A percentile compares a stretch with the other conserved stretches of the same genome.
These are phyloP conservation scores for Ophiostoma perfectum DNA, from an alignment of 2,329 filamentous ascomycete genomes.

Conservation along the genomic window DNA sequence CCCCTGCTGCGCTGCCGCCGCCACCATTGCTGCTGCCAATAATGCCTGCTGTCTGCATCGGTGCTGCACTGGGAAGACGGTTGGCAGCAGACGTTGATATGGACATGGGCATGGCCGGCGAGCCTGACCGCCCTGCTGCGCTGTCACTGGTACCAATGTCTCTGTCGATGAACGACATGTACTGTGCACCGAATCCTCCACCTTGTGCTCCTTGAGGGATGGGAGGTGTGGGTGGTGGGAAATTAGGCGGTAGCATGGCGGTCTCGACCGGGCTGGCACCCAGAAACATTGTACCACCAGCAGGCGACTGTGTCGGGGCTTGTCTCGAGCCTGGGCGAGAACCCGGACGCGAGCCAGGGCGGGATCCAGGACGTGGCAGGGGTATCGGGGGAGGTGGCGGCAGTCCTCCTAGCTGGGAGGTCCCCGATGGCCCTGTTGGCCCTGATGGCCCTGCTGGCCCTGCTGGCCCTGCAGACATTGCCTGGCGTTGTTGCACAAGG, in stretches of 20 bases:
- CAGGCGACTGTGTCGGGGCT: constrained; percentile 34
- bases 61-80: neutral
- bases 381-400: constrained; percentile 10
- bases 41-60: constrained; percentile 12
- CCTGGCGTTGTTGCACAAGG: constrained; percentile 41
- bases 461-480: constrained; percentile 33
- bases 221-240: constrained; percentile 35
- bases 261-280: constrained; percentile 29
- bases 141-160: neutral
- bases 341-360: constrained; percentile 22
- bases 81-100: constrained; percentile 8
- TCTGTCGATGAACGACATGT: neutral
- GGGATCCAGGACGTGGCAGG: constrained; percentile 28
- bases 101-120: constrained; percentile 7
- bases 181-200: neutral
- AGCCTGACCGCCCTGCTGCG: constrained; percentile 2
- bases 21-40: constrained; percentile 30
- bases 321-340: constrained; percentile 32
- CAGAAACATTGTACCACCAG: constrained; percentile 20
- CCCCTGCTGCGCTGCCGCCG: neutral
- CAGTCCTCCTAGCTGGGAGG: neutral
- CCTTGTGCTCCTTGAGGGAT: constrained; percentile 28
- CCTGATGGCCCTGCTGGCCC: neutral
- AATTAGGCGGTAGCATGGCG: constrained; percentile 30
- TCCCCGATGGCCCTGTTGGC: constrained; percentile 26